Evolutionary conservation across 495 filamentous ascomycete genomes (phyloP).

Genomic region (Penicillium diatomitis): DNA sequence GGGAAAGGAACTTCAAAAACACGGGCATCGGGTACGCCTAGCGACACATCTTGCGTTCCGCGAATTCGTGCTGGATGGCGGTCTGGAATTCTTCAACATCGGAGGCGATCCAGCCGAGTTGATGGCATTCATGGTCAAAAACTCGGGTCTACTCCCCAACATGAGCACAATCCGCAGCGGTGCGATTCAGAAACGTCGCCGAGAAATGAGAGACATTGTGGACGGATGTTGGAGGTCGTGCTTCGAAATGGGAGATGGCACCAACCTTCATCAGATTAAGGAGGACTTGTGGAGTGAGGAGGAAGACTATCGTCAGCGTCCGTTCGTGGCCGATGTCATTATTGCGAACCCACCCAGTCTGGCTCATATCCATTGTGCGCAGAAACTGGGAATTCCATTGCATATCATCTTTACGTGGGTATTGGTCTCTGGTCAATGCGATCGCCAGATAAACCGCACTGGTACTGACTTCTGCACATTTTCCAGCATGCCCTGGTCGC

Average conservation of each 20-base stretch:
- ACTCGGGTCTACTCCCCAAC: slow-evolving; percentile 69
- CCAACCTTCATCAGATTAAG: slow-evolving; percentile 32
- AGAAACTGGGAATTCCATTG: slow-evolving; percentile 67
- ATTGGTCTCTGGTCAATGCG: too few relatives aligned
- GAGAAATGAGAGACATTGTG: slow-evolving; percentile 60
- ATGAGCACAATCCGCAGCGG: slow-evolving; percentile 57
- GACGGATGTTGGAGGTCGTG: slow-evolving; percentile 74
- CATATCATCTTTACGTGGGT: slow-evolving; percentile 77
- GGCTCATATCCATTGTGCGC: slow-evolving; percentile 73
- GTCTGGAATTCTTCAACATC: slow-evolving; percentile 71
- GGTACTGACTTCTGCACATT: too few relatives aligned
- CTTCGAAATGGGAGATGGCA: slow-evolving; percentile 53
- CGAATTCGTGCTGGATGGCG: slow-evolving; percentile 59
- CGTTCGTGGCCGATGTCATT: slow-evolving; percentile 74
- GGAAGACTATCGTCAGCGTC: slow-evolving; percentile 33
- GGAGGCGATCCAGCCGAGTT: slow-evolving; percentile 72
- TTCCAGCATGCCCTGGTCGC: slow-evolving; percentile 59
- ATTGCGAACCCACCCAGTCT: slow-evolving; percentile 82
- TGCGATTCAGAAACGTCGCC: slow-evolving; percentile 56
- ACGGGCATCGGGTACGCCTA: slow-evolving; percentile 67
- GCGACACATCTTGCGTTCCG: slow-evolving; percentile 70
- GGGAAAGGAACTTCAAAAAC: slow-evolving; percentile 54
- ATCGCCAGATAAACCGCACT: too few relatives aligned
- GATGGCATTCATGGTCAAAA: slow-evolving; percentile 86
- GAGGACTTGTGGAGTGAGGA: slow-evolving; percentile 28